These are phyloP conservation scores for Pythium sp. DNA, from an alignment of 352 stramenopile species.

Conservation along the genomic window DNA sequence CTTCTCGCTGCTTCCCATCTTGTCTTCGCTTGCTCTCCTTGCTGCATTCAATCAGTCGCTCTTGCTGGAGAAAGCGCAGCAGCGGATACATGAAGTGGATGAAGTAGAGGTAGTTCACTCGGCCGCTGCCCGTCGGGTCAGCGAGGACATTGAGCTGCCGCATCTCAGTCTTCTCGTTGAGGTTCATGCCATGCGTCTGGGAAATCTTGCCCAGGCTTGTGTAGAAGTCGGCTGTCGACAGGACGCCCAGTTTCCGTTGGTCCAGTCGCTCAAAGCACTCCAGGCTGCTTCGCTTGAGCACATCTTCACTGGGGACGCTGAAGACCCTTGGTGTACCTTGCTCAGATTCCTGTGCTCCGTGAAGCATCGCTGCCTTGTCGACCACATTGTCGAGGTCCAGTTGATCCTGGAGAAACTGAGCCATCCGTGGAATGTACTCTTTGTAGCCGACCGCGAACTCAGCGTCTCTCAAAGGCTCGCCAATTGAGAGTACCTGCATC, in stretches of 20 bases:
- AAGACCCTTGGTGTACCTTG: not conserved
- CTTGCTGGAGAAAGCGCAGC: slow-evolving; percentile 34
- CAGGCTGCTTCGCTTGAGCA: slow-evolving; percentile 27
- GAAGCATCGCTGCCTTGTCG: slow-evolving; percentile 25
- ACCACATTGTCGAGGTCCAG: slow-evolving; percentile 29
- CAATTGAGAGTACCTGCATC: slow-evolving; percentile 34
- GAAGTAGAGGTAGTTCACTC: slow-evolving; percentile 61
- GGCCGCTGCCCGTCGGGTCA: slow-evolving; percentile 42
- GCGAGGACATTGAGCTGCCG: slow-evolving; percentile 36
- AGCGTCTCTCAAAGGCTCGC: slow-evolving; percentile 16
- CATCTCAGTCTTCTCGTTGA: slow-evolving; percentile 24
- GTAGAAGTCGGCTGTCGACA: slow-evolving; percentile 37
- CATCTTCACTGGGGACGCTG: slow-evolving; percentile 24
- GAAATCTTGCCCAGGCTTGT: slow-evolving; percentile 25
- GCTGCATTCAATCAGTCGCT: slow-evolving; percentile 10
- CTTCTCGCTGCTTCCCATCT: not conserved
- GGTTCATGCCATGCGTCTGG: slow-evolving; percentile 17
- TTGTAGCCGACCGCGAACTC: slow-evolving; percentile 51
- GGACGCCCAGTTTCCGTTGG: slow-evolving; percentile 25
- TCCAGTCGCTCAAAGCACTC: slow-evolving; percentile 42
- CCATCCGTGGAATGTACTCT: slow-evolving; percentile 30
- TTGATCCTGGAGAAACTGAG: slow-evolving; percentile 24
- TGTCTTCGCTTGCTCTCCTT: slow-evolving; percentile 11
- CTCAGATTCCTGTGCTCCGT: slow-evolving; percentile 20
- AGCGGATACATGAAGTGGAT: slow-evolving; percentile 51